Evolutionary conservation across 495 filamentous ascomycete genomes (phyloP), one percentile per base, ranked within the genome.

Genomic region (Penicillium fimorum): DNA sequence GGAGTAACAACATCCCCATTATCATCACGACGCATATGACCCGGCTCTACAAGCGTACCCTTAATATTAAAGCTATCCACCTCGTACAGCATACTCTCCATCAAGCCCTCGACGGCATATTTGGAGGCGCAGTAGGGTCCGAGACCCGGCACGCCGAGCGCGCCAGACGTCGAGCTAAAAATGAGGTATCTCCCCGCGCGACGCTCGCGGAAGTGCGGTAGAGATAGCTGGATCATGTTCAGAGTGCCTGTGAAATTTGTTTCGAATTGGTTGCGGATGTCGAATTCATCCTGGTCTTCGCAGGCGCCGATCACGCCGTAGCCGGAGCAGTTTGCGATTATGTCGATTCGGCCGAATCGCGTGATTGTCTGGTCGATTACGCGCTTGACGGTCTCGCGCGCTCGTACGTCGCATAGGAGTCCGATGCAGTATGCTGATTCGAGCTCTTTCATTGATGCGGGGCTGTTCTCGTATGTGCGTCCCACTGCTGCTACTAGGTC

Each of bases 81-180:
- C 67, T 98, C 94, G 65, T 97, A 97, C 7, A 96, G 78, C 87
- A 98, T 92, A 30, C 87, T 90, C 75, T 98, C 94, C 58, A 96
- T 90, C 51, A 98, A 75, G 0, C 94, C 94, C 65, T 98, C 94
- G 10, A 96, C 88, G 0, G 94, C 94, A 68, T 96, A 97, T 68
- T 97, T 98, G 1, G 91, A 95, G 0, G 94, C 94, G 70, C 94
- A 96, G 66, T 96, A 97, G 0, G 92, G 93, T 0, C 94, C 92
- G 12, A 97, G 71, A 0, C 93, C 94, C 0, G 94, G 94, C 0
- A 97, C 91, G 7, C 92, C 93, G 5, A 96, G 80, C 0, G 92
- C 89, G 3, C 94, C 93, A 25, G 85, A 87, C 5, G 91, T 96
- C 9, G 87, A 92, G 69, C 88, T 93, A 71, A 97, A 97, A 60